A percentile compares a stretch with the other conserved stretches of the same genome.
These are phyloP conservation scores for Plenodomus lindquistii DNA, from an alignment of 2,329 filamentous ascomycete genomes.

Conservation along the genomic window DNA sequence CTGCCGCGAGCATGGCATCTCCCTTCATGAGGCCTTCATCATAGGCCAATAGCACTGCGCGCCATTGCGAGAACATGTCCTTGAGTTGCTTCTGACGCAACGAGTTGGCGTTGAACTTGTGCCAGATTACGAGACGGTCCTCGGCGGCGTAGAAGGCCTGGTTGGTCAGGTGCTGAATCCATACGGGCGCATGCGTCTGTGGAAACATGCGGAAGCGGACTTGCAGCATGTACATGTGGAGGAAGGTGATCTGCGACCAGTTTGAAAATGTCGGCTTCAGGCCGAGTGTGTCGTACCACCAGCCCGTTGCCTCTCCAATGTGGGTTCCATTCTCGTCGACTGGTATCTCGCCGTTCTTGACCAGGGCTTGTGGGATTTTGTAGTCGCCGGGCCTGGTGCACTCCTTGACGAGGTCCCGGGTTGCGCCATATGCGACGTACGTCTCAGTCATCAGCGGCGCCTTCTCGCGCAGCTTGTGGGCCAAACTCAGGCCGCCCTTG, in stretches of 20 bases:
- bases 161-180: slow-evolving; percentile 89
- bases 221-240: slow-evolving; percentile 92
- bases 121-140: slow-evolving; percentile 78
- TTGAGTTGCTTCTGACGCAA: slow-evolving; percentile 70
- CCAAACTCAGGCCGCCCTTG: slow-evolving; percentile 25
- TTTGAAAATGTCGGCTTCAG: slow-evolving; percentile 88
- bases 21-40: slow-evolving; percentile 79
- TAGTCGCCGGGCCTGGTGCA: slow-evolving; percentile 77
- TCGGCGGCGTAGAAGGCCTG: slow-evolving; percentile 94
- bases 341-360: slow-evolving; percentile 68
- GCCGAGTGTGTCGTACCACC: slow-evolving; percentile 80
- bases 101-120: slow-evolving; percentile 63
- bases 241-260: slow-evolving; percentile 94
- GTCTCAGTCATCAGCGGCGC: slow-evolving; percentile 55
- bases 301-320: slow-evolving; percentile 71
- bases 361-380: slow-evolving; percentile 68
- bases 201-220: slow-evolving; percentile 81
- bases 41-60: slow-evolving; percentile 80
- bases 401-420: slow-evolving; percentile 75
- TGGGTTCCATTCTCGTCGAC: slow-evolving; percentile 81
- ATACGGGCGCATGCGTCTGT: slow-evolving; percentile 67
- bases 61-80: slow-evolving; percentile 92
- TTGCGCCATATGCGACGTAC: slow-evolving; percentile 79
- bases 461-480: slow-evolving; percentile 35
- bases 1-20: slow-evolving; percentile 76